Evolutionary conservation across 495 filamentous ascomycete species (phyloP), one percentile per base, ranked within the genome.

Genomic region (Penicillium argentinense): DNA sequence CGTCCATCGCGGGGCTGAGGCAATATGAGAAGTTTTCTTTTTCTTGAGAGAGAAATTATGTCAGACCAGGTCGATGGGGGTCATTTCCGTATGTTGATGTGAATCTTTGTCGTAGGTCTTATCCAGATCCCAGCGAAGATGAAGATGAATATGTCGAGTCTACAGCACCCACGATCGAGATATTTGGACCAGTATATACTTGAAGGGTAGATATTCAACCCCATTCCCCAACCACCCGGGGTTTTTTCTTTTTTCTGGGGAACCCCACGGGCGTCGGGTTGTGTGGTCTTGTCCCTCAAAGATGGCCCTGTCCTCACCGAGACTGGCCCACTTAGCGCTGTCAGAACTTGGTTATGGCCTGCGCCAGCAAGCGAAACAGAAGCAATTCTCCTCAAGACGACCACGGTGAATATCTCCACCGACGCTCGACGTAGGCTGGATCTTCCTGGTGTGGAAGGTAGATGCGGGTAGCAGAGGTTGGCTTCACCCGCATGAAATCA

Each of bases 391-490:
- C 32, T 26, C 38, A 34, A 34, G 30, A 36, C 18, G 38, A 33
- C 12, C 27, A 19, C n/a, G 14, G 12, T 3, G 11, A 17, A 11
- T 21, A 41, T 45, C 55, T 47, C 49, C 59, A 53, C 41, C 4
- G 7, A 9, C 18, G 9, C 18, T 41, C 24, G 14, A 12, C 22
- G 21, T 9, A 49, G 51, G 26, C 42, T 30, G 38, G 34, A 45
- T 23, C 28, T 53, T 59, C 59, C 55, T 39, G 39, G 42, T 53
- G 16, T 18, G 52, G 59, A 44, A 62, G 45, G 59, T 62, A 25
- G 42, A 62, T 42, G 48, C 59, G 59, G 45, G 4, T 16, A 17
- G 3, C 16, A 21, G 33, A 22, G 27, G 29, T 22, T 40, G 30
- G n/a, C 40, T 25, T 34, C 29, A 28, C 18, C 24, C 13, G 34